Conservation (phyloP, 176 grass and related monocot species). For the Canna indica region DNA sequence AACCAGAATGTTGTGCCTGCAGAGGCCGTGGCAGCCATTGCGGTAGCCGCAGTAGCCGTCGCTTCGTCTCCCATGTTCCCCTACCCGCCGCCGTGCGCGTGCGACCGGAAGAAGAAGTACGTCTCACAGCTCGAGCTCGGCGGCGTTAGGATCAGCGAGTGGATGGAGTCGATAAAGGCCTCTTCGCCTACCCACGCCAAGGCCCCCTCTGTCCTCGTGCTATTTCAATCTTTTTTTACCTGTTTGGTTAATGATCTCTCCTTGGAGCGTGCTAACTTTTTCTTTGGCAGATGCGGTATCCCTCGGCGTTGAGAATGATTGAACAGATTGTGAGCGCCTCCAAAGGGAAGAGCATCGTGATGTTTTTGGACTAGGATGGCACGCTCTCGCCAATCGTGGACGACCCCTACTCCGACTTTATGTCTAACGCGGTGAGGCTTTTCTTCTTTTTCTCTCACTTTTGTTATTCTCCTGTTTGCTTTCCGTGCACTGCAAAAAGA, state of each 20-base stretch:
- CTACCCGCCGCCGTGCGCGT: conserved; percentile 18
- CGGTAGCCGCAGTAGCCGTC: conserved; percentile 36
- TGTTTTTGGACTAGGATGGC: conserved; percentile 96
- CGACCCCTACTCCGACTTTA: conserved; percentile 66
- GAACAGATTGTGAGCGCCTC: conserved; percentile 36
- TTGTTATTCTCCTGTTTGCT: background rate
- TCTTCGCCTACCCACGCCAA: conserved; percentile 85
- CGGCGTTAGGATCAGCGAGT: conserved; percentile 38
- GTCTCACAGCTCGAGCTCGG: conserved; percentile 47
- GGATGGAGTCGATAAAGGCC: conserved; percentile 78
- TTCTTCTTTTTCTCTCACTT: background rate
- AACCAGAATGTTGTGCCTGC: conserved; percentile 18
- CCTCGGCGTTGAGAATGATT: conserved; percentile 58
- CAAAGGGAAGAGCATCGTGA: conserved; percentile 57
- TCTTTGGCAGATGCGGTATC: conserved; percentile 43
- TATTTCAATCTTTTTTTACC: background rate
- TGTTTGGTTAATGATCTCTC: background rate
- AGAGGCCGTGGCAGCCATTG: conserved; percentile 28
- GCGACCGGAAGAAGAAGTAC: conserved; percentile 48
- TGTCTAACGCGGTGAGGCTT: conserved; percentile 43
- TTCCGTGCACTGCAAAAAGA: background rate
- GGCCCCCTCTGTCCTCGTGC: conserved; percentile 22
- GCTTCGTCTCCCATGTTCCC: conserved; percentile 32
- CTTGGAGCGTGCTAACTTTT: background rate
- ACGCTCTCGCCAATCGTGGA: conserved; percentile 82